Percentiles rank a stretch among this genome's conserved stretches.
Conservation (phyloP, 768 basidiomycete species). For the Pulveroboletus ravenelii region DNA sequence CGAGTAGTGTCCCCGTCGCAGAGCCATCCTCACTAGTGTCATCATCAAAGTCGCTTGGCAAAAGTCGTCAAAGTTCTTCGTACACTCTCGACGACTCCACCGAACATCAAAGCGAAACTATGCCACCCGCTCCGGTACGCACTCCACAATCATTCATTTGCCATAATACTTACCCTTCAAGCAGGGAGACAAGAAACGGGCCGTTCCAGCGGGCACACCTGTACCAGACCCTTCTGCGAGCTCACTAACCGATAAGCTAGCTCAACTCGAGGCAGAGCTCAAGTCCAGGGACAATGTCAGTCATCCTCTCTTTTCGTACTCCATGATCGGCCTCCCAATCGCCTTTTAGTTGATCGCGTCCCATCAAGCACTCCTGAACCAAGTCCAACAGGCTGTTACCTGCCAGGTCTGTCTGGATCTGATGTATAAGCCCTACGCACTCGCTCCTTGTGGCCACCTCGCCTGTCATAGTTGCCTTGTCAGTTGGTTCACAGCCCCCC, state of each 20-base stretch:
- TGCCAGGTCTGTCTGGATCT: conserved; percentile 80
- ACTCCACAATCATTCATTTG: background rate
- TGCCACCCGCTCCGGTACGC: conserved; percentile 16
- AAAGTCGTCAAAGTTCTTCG: background rate
- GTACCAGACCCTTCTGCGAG: background rate
- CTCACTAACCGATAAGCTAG: conserved; percentile 26
- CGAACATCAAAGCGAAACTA: background rate
- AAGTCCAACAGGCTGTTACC: conserved; percentile 59
- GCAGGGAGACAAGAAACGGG: conserved; percentile 6
- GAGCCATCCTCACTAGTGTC: background rate
- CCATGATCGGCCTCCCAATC: background rate
- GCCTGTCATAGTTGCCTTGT: conserved; percentile 70
- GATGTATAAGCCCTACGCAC: conserved; percentile 66
- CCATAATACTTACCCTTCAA: conserved; percentile 5
- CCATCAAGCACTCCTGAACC: conserved; percentile 50
- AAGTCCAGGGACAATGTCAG: conserved; percentile 38
- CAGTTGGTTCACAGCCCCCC: conserved; percentile 63
- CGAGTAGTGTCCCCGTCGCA: background rate
- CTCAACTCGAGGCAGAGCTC: conserved; percentile 42
- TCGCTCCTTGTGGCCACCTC: conserved; percentile 72
- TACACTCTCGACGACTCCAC: background rate
- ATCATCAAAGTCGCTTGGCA: background rate
- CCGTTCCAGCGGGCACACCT: background rate
- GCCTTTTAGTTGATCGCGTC: conserved; percentile 41
- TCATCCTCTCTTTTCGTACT: background rate